Percentiles rank a stretch among this genome's conserved stretches.
Evolutionary conservation across 2,329 filamentous ascomycete genomes (phyloP).

Genomic region (Albifimbria verrucaria): DNA sequence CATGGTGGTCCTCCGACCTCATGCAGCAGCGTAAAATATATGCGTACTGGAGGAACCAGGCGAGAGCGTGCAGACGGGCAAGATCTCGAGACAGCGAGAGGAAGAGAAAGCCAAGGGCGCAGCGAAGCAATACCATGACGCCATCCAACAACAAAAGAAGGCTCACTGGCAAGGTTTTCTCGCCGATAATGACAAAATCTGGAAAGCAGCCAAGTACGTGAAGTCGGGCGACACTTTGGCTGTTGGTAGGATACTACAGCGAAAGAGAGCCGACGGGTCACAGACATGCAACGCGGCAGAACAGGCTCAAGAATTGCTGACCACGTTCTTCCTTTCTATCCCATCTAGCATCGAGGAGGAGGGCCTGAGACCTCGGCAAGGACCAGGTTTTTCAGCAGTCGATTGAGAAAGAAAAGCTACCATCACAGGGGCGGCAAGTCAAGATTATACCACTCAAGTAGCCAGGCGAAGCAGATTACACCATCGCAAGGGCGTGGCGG

Average conservation of each 20-base stretch:
- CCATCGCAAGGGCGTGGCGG: slow-evolving; percentile 18
- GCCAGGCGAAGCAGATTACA: slow-evolving; percentile 20
- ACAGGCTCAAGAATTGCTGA: slow-evolving; percentile 15
- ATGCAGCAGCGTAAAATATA: slow-evolving; percentile 4
- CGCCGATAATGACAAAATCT: slow-evolving; percentile 11
- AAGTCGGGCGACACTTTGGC: slow-evolving; percentile 9
- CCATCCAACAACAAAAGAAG: not conserved
- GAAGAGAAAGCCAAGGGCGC: not conserved
- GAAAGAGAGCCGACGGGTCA: slow-evolving; percentile 9
- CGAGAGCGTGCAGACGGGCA: not conserved
- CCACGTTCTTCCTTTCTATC: slow-evolving; percentile 15
- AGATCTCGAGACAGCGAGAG: not conserved
- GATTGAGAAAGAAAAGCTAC: slow-evolving; percentile 7
- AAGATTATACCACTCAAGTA: slow-evolving; percentile 26
- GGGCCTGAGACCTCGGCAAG: slow-evolving; percentile 9
- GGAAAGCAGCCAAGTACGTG: slow-evolving; percentile 19
- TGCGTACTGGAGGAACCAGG: not conserved
- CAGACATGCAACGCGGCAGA: slow-evolving; percentile 9
- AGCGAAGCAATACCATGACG: slow-evolving; percentile 1
- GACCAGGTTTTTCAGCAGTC: no score
- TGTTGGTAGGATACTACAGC: slow-evolving; percentile 8
- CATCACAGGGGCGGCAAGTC: slow-evolving; percentile 9
- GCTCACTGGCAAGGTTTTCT: not conserved
- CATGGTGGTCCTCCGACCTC: slow-evolving; percentile 7
- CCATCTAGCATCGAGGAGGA: slow-evolving; percentile 15